Evolutionary conservation across 1,284 basidiomycete species (phyloP).

Genomic region (Dichomitus squalens): DNA sequence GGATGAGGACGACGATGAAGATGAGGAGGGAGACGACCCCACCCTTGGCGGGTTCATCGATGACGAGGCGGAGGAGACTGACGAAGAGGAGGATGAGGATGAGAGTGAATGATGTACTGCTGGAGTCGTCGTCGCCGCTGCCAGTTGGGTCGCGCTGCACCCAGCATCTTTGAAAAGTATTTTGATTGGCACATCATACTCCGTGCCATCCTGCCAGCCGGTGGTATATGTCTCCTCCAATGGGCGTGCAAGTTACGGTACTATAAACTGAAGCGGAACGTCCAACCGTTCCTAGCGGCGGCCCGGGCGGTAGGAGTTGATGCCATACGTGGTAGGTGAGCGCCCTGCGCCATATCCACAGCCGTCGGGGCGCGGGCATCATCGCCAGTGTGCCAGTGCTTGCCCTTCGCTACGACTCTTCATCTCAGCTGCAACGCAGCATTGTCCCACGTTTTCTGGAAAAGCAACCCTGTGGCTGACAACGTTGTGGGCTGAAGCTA

Average conservation of each 20-base stretch:
- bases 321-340: neutral
- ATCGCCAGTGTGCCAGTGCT: neutral
- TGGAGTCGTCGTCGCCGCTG: neutral
- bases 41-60: slow-evolving; percentile 68
- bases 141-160: neutral
- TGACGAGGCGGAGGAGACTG: slow-evolving; percentile 74
- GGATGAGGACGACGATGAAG: slow-evolving; percentile 53
- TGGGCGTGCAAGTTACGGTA: too few relatives aligned
- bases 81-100: slow-evolving; percentile 58
- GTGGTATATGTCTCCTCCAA: too few relatives aligned
- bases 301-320: too few relatives aligned
- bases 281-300: too few relatives aligned
- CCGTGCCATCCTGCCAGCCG: neutral
- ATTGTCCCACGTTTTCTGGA: neutral
- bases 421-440: neutral
- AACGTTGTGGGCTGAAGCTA: neutral
- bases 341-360: neutral
- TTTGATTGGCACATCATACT: slow-evolving; percentile 4
- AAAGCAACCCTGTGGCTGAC: neutral
- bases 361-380: neutral
- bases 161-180: slow-evolving; percentile 17
- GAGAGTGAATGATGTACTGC: slow-evolving; percentile 41
- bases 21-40: slow-evolving; percentile 61
- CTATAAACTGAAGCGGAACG: too few relatives aligned
- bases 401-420: neutral